These are phyloP conservation scores for Wickerhamomyces rabaulensis DNA, from an alignment of 805 yeast genomes.

Conservation along the genomic window DNA sequence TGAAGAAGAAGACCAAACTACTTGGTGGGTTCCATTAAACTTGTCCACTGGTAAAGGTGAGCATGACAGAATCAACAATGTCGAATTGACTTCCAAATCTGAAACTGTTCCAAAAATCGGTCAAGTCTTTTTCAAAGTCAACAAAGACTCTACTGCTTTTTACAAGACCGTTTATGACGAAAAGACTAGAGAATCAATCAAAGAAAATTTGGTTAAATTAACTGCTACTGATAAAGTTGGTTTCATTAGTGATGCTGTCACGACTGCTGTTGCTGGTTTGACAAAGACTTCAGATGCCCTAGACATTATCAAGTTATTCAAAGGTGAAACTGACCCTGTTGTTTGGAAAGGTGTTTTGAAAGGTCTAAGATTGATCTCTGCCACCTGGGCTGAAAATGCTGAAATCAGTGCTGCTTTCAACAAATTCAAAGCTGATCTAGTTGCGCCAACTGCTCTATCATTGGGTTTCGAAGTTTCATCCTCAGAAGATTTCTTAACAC, in stretches of 20 bases:
- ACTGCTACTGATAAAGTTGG: constrained; percentile 73
- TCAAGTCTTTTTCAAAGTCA: constrained; percentile 54
- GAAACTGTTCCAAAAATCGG: constrained; percentile 37
- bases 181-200: constrained; percentile 58
- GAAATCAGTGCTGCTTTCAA: constrained; percentile 41
- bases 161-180: constrained; percentile 67
- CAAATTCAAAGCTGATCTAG: constrained; percentile 45
- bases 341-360: constrained; percentile 58
- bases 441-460: constrained; percentile 45
- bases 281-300: constrained; percentile 56
- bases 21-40: constrained; percentile 59
- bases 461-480: constrained; percentile 58
- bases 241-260: constrained; percentile 64
- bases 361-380: constrained; percentile 38
- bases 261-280: constrained; percentile 65
- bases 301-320: constrained; percentile 52
- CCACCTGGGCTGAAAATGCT: constrained; percentile 51
- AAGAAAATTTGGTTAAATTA: constrained; percentile 48
- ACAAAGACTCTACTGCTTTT: constrained; percentile 69
- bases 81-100: constrained; percentile 45
- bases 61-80: constrained; percentile 48
- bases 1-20: constrained; percentile 59
- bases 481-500: constrained; percentile 51
- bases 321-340: constrained; percentile 51
- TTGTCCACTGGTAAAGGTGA: constrained; percentile 40